Percentiles rank a stretch among this genome's conserved stretches.
phyloP scores from a whole-genome alignment of 2,329 filamentous ascomycete species.

The Neopestalotiopsis rosae region DNA sequence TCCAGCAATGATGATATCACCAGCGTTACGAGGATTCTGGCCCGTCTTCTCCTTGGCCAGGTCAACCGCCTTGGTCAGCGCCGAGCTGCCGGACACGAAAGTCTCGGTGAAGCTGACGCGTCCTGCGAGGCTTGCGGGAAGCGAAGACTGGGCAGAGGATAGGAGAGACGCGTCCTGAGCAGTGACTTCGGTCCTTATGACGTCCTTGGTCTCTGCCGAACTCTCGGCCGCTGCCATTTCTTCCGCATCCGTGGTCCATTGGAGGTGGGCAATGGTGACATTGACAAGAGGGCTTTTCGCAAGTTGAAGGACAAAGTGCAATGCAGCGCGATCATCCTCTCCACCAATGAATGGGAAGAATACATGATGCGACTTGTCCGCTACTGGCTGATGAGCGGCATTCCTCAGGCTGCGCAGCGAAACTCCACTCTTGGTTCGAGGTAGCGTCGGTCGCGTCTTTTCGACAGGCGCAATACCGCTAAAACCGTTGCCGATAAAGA shows the following conservation, averaged over 20 bases:
- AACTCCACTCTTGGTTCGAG: constrained; percentile 57
- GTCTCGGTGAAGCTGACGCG: constrained; percentile 56
- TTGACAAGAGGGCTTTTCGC: constrained; percentile 80
- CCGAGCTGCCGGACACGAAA: constrained; percentile 43
- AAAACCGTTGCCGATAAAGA: constrained; percentile 75
- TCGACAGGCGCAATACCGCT: constrained; percentile 42
- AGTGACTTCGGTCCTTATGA: constrained; percentile 36
- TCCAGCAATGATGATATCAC: constrained; percentile 74
- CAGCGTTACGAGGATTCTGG: constrained; percentile 66
- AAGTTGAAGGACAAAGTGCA: constrained; percentile 83
- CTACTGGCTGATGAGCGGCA: constrained; percentile 60
- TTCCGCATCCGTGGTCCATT: constrained; percentile 30
- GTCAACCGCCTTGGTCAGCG: constrained; percentile 52
- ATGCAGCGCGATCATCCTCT: constrained; percentile 78
- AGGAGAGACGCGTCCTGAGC: constrained; percentile 42
- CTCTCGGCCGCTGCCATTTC: constrained; percentile 29
- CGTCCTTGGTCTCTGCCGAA: constrained; percentile 25
- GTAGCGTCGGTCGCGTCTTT: constrained; percentile 42
- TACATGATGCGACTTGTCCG: constrained; percentile 78
- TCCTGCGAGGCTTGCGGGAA: constrained; percentile 36
- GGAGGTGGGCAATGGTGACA: constrained; percentile 73
- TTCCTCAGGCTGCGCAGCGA: constrained; percentile 67
- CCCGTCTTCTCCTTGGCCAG: constrained; percentile 65
- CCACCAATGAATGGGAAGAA: constrained; percentile 89
- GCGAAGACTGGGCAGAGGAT: constrained; percentile 37